phyloP scores from a whole-genome alignment of 306 rosid species.

The Quillaja saponaria region DNA sequence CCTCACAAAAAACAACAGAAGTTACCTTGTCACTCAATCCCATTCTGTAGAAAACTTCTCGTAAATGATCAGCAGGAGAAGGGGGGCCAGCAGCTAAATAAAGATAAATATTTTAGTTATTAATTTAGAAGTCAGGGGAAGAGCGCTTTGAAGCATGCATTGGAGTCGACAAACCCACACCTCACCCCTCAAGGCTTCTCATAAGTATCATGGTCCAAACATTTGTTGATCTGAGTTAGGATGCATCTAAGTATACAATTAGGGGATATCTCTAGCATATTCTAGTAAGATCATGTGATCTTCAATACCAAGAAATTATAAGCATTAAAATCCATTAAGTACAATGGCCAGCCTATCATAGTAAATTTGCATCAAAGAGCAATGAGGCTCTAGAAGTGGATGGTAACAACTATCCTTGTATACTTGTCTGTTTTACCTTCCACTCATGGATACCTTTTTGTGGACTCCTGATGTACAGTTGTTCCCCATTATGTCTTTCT shows the following conservation, averaged over 20 bases:
- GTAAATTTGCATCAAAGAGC: not conserved
- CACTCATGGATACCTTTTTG: not conserved
- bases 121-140: slow-evolving; percentile 11
- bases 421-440: not conserved
- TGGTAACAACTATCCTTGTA: not conserved
- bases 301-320: slow-evolving; percentile 4
- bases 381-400: not conserved
- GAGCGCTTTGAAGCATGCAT: slow-evolving; percentile 3
- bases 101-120: slow-evolving; percentile 23
- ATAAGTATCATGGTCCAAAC: not conserved
- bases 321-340: not conserved
- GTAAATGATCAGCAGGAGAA: slow-evolving; percentile 94
- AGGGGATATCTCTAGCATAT: not conserved
- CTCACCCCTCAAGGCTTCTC: too few relatives aligned
- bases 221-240: slow-evolving; percentile 4
- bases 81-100: slow-evolving; percentile 85
- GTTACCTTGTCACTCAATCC: slow-evolving; percentile 84
- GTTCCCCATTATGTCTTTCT: not conserved
- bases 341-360: not conserved
- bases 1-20: slow-evolving; percentile 16
- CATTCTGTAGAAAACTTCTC: slow-evolving; percentile 93
- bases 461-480: not conserved
- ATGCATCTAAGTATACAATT: slow-evolving; percentile 2
- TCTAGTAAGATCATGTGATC: slow-evolving; percentile 1
- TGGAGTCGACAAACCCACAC: not conserved